These are phyloP conservation scores for Cicer yamashitae DNA, from an alignment of 306 rosid species.

Conservation along the genomic window DNA sequence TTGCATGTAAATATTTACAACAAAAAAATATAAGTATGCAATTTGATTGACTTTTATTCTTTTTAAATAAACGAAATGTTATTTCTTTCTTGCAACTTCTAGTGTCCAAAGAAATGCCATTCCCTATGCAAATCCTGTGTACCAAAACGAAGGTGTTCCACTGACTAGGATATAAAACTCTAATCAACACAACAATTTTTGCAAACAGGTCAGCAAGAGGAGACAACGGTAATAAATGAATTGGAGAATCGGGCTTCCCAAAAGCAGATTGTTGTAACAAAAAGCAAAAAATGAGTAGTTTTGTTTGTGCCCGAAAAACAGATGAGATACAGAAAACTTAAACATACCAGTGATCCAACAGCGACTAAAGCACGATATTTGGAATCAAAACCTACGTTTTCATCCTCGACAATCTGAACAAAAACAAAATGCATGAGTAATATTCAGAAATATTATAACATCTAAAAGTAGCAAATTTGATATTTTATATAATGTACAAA, in stretches of 20 bases:
- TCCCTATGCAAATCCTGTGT: background rate
- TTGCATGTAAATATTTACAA: background rate
- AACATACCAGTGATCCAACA: constrained; percentile 86
- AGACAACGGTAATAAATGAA: background rate
- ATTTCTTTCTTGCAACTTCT: background rate
- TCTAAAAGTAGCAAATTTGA: constrained; percentile 15
- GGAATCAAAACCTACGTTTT: constrained; percentile 71
- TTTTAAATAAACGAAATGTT: background rate
- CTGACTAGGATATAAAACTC: background rate
- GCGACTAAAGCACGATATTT: constrained; percentile 93
- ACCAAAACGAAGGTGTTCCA: background rate
- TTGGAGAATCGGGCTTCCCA: background rate
- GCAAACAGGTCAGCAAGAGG: background rate
- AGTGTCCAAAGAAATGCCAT: background rate
- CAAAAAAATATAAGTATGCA: background rate
- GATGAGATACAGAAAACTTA: constrained; percentile 12
- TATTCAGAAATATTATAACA: constrained; percentile 17
- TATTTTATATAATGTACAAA: constrained; percentile 27
- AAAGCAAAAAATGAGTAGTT: constrained; percentile 5
- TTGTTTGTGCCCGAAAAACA: constrained; percentile 2
- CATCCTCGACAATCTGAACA: constrained; percentile 74
- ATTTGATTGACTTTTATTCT: background rate
- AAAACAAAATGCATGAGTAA: background rate
- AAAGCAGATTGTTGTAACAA: constrained; percentile 22
- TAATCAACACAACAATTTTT: background rate